Base-by-base conservation (phyloP, 129 eudicot species). In the Flaveria sonorensis region DNA sequence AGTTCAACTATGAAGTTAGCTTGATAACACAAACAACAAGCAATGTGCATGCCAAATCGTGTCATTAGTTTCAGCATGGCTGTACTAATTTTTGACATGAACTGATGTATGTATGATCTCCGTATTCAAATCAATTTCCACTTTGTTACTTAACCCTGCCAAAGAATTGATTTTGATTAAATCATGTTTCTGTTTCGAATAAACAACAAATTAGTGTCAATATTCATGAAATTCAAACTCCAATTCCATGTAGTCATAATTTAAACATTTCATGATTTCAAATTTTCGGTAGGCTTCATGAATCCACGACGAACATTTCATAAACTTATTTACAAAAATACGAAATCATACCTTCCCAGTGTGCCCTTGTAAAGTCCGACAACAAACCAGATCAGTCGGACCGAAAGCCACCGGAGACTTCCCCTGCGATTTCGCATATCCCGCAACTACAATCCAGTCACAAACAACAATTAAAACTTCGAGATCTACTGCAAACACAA, bases 261-360 rank as follows among this genome's bases (percentile, higher is more conserved):
- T 7, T 43, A 43, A 7, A 28, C 32, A 28, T 3, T 28, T 28
- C 2, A 10, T 47, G 52, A 47, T 2, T 47, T 47, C 32, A 10
- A 5, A 10, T 16, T 16, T 52, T 52, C 11, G 60, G 11, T 52
- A n/a, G 12, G 52, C 61, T 18, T 55, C 7, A 55, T 3, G 10
- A 21, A 1, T 10, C 7, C 10, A 55, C 2, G 23, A 10, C 7
- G 12, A 55, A 55, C 61, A 55, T 18, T 51, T 51, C 4, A n/a
- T n/a, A n/a, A n/a, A n/a, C n/a, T n/a, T n/a, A n/a, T n/a, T n/a
- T n/a, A n/a, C n/a, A n/a, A n/a, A n/a, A n/a, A n/a, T n/a, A n/a
- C n/a, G n/a, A n/a, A n/a, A n/a, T n/a, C n/a, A n/a, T 73, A 88
- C 97, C 96, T 93, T 93, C 42, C 98, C 98, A 1, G 97, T 86